phyloP scores from a whole-genome alignment of 495 filamentous ascomycete genomes.

The Jackrogersella minutella region DNA sequence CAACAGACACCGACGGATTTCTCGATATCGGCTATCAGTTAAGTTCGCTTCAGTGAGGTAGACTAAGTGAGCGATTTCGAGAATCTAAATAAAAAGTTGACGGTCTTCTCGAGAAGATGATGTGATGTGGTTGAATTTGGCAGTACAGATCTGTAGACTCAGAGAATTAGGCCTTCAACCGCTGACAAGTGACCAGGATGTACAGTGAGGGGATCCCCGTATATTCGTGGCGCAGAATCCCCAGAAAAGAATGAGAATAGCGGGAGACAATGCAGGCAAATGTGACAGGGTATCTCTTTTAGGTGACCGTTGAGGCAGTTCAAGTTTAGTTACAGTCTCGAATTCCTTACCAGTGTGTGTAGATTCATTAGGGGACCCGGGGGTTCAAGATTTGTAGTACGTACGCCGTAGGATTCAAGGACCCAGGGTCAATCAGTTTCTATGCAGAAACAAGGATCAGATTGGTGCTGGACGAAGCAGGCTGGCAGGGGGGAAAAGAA shows the following conservation, averaged over 20 bases:
- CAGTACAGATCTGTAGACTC: neutral
- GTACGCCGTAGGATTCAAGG: slow-evolving; percentile 27
- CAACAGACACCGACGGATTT: neutral
- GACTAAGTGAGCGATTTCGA: neutral
- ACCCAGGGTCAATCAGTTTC: slow-evolving; percentile 21
- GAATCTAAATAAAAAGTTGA: neutral
- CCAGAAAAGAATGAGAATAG: slow-evolving; percentile 11
- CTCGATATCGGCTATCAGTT: neutral
- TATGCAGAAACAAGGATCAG: slow-evolving; percentile 32
- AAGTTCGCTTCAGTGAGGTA: neutral
- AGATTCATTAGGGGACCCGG: slow-evolving; percentile 17
- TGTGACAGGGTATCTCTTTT: slow-evolving; percentile 32
- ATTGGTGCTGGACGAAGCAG: slow-evolving; percentile 17
- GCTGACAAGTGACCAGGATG: slow-evolving; percentile 1
- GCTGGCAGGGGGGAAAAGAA: slow-evolving; percentile 17
- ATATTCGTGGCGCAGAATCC: slow-evolving; percentile 6
- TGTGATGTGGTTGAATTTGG: slow-evolving; percentile 4
- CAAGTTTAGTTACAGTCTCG: slow-evolving; percentile 31
- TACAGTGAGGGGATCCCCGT: neutral
- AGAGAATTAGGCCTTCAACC: neutral
- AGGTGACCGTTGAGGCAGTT: slow-evolving; percentile 31
- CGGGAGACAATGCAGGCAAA: slow-evolving; percentile 5
- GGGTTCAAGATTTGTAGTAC: slow-evolving; percentile 28
- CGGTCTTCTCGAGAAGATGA: neutral
- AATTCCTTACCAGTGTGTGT: no score